Evolutionary conservation across 208 protist species (phyloP).

Genomic region (Trypanosoma conorhini): DNA sequence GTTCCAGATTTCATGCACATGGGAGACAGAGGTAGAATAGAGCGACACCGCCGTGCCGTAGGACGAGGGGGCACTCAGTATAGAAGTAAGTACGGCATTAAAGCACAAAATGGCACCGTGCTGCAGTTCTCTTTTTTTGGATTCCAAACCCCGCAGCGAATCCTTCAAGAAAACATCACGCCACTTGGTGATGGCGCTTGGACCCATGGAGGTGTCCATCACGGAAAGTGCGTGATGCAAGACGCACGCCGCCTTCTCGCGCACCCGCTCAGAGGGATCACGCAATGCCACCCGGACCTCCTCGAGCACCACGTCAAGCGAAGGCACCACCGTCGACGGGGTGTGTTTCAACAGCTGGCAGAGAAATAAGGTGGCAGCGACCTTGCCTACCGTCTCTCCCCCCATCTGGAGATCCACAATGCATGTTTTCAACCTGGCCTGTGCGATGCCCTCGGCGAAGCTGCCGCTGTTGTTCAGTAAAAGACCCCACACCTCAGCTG

Average conservation of each 20-base stretch:
- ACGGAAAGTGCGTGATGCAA: slow-evolving; percentile 61
- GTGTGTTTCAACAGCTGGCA: slow-evolving; percentile 68
- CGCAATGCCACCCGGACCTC: slow-evolving; percentile 55
- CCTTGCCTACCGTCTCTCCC: slow-evolving; percentile 34
- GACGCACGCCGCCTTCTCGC: slow-evolving; percentile 40
- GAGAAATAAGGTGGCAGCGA: slow-evolving; percentile 74
- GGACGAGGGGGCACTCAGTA: slow-evolving; percentile 31
- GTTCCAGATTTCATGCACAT: slow-evolving; percentile 59
- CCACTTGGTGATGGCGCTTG: slow-evolving; percentile 49
- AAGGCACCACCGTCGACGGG: slow-evolving; percentile 58
- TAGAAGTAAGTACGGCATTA: slow-evolving; percentile 70
- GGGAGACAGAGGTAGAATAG: slow-evolving; percentile 34
- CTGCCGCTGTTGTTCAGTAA: slow-evolving; percentile 75
- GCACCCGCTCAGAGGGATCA: slow-evolving; percentile 46
- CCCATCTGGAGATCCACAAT: slow-evolving; percentile 45
- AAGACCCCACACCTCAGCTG: slow-evolving; percentile 78
- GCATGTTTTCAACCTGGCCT: slow-evolving; percentile 60
- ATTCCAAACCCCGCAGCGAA: slow-evolving; percentile 41
- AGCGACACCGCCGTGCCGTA: slow-evolving; percentile 42
- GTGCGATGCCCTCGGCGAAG: slow-evolving; percentile 71
- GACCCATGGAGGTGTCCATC: slow-evolving; percentile 62
- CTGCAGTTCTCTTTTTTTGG: slow-evolving; percentile 38
- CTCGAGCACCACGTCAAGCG: slow-evolving; percentile 55
- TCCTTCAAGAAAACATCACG: slow-evolving; percentile 65
- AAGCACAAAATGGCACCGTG: slow-evolving; percentile 70